Conservation (phyloP, 2,329 filamentous ascomycete species). For the Exophiala lecanii-corni region DNA sequence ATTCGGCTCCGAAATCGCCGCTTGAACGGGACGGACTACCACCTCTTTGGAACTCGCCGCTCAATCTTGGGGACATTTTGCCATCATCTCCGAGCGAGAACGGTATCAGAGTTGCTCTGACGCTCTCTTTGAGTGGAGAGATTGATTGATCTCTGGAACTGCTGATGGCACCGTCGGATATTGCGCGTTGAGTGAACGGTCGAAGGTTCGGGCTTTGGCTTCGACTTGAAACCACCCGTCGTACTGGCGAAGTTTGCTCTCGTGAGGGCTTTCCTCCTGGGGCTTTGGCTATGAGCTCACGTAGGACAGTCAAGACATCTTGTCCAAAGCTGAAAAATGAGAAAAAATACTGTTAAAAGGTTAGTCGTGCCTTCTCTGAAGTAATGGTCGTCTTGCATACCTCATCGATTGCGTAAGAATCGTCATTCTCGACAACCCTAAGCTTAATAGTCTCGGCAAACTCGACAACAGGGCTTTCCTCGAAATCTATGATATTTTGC, state of each 20-base stretch:
- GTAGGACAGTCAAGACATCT: slow-evolving; percentile 75
- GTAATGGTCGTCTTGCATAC: slow-evolving; percentile 41
- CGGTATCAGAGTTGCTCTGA: slow-evolving; percentile 58
- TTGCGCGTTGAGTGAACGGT: slow-evolving; percentile 5
- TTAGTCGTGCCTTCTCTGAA: neutral
- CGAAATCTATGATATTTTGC: slow-evolving; percentile 83
- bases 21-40: slow-evolving; percentile 31
- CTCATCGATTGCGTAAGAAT: slow-evolving; percentile 93
- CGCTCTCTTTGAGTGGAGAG: slow-evolving; percentile 47
- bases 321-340: slow-evolving; percentile 86
- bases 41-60: slow-evolving; percentile 41
- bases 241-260: slow-evolving; percentile 25
- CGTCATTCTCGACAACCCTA: slow-evolving; percentile 85
- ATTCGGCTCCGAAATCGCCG: slow-evolving; percentile 28
- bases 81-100: slow-evolving; percentile 40
- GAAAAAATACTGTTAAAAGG: slow-evolving; percentile 75
- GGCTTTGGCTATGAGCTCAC: slow-evolving; percentile 64
- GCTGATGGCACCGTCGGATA: slow-evolving; percentile 11
- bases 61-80: slow-evolving; percentile 46
- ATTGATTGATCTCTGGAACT: slow-evolving; percentile 17
- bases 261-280: slow-evolving; percentile 43
- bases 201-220: slow-evolving; percentile 6
- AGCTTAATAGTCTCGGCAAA: slow-evolving; percentile 94
- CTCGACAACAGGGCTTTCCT: slow-evolving; percentile 84
- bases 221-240: slow-evolving; percentile 6